phyloP scores from a whole-genome alignment of 2,329 filamentous ascomycete species.

The Epicoccum nigrum region DNA sequence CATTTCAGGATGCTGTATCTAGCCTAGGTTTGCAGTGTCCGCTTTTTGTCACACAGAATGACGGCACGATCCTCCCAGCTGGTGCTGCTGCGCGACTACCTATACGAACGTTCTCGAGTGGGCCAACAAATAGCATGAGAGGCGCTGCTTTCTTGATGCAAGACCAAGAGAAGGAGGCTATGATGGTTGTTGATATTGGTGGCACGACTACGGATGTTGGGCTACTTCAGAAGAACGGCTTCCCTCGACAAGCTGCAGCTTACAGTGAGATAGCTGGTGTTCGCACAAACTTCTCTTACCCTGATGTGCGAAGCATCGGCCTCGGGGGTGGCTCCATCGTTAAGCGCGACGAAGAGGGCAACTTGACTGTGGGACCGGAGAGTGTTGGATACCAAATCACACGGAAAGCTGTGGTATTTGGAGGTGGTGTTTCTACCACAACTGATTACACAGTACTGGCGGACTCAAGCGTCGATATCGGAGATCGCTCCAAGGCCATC shows the following conservation, averaged over 20 bases:
- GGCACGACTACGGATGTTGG: conserved; percentile 71
- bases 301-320: conserved; percentile 65
- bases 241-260: conserved; percentile 67
- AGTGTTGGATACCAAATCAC: background rate
- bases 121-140: conserved; percentile 60
- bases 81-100: conserved; percentile 54
- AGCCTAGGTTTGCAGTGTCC: conserved; percentile 52
- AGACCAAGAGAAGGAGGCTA: conserved; percentile 48
- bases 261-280: conserved; percentile 68
- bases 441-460: background rate
- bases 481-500: conserved; percentile 42
- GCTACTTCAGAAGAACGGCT: conserved; percentile 64
- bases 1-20: conserved; percentile 54
- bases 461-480: background rate
- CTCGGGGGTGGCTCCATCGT: conserved; percentile 65
- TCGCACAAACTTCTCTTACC: conserved; percentile 62
- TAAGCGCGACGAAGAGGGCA: conserved; percentile 35
- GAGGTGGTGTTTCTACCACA: background rate
- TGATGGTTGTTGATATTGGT: conserved; percentile 70
- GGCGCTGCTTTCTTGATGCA: conserved; percentile 53
- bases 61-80: conserved; percentile 57
- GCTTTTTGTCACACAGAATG: conserved; percentile 59
- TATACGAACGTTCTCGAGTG: conserved; percentile 57
- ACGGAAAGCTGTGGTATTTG: background rate
- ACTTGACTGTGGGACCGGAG: background rate